phyloP scores from a whole-genome alignment of 2,329 filamentous ascomycete species.

The Thyridium curvatum region DNA sequence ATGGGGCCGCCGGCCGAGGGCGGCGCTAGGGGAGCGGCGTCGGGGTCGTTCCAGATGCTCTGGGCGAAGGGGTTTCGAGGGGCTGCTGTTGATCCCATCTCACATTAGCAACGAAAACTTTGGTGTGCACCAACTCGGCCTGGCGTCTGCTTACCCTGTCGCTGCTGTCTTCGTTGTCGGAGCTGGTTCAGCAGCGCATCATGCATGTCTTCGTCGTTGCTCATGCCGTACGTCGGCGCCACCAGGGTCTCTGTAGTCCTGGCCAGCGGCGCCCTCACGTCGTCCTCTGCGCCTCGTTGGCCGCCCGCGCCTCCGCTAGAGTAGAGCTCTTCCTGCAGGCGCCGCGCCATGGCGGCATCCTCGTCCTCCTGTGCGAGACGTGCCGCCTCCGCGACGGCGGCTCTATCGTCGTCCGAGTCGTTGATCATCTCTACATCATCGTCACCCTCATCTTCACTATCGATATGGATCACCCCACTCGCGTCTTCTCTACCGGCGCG shows the following conservation, averaged over 20 bases:
- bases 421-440: constrained; percentile 22
- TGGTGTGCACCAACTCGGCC: not conserved
- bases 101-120: not conserved
- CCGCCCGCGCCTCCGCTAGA: constrained; percentile 38
- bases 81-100: constrained; percentile 5
- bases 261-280: constrained; percentile 82
- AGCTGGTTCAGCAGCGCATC: constrained; percentile 62
- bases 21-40: not conserved
- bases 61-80: constrained; percentile 30
- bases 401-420: constrained; percentile 32
- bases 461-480: constrained; percentile 63
- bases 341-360: constrained; percentile 87
- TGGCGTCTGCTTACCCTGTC: constrained; percentile 8
- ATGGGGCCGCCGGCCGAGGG: constrained; percentile 10
- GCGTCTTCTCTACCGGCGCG: constrained; percentile 42
- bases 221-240: constrained; percentile 53
- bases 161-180: constrained; percentile 33
- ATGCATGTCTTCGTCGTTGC: constrained; percentile 48
- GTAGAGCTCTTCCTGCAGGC: constrained; percentile 89
- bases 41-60: constrained; percentile 28
- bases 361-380: constrained; percentile 64
- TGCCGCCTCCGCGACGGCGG: constrained; percentile 31
- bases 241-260: constrained; percentile 88
- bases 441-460: constrained; percentile 68
- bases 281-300: constrained; percentile 43